These are phyloP conservation scores for Cladosporium halotolerans DNA, from an alignment of 2,329 filamentous ascomycete species.

Conservation along the genomic window DNA sequence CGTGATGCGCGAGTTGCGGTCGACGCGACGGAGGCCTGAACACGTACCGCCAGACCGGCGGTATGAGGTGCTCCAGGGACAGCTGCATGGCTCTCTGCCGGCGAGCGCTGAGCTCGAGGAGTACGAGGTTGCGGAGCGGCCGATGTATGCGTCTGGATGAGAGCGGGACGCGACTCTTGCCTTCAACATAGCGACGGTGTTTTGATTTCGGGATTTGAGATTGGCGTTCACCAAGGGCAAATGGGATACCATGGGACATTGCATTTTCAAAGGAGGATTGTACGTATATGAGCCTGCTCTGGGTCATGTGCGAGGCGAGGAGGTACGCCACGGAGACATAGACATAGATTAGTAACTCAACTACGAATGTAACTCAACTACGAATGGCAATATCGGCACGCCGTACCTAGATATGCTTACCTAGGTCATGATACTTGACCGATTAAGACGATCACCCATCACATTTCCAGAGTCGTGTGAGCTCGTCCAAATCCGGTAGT, in stretches of 20 bases:
- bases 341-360: too few species aligned
- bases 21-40: neutral
- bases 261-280: neutral
- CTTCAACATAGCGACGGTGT: slow-evolving; percentile 20
- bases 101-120: slow-evolving; percentile 13
- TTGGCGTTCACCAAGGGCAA: neutral
- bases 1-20: slow-evolving; percentile 4
- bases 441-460: too few species aligned
- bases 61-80: slow-evolving; percentile 8
- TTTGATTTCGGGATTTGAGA: neutral
- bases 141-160: slow-evolving; percentile 13
- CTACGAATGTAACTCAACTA: too few species aligned
- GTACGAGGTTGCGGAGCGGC: slow-evolving; percentile 18
- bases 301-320: neutral
- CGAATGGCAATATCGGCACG: too few species aligned
- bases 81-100: slow-evolving; percentile 14
- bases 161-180: neutral
- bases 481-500: too few species aligned
- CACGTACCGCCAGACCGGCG: neutral
- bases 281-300: neutral
- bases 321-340: neutral
- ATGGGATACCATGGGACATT: neutral
- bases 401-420: too few species aligned
- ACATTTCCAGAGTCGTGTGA: too few species aligned
- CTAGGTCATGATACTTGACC: too few species aligned